phyloP scores from a whole-genome alignment of 179 eudicot genomes.

The Pouteria campechiana region DNA sequence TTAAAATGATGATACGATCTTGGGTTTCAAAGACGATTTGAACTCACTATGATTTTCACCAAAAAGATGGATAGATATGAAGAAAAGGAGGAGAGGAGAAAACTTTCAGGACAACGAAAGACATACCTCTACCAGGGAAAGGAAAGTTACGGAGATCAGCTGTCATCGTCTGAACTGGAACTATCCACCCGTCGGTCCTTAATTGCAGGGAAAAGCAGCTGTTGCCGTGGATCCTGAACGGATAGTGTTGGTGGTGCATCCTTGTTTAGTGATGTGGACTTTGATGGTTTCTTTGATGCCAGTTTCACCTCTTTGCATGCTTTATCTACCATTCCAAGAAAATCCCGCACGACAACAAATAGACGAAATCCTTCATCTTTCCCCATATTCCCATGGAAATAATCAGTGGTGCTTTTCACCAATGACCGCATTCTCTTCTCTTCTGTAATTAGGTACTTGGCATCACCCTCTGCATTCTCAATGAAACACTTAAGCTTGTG shows the following conservation, averaged over 20 bases:
- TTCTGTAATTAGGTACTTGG: constrained; percentile 42
- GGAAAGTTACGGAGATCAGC: no score
- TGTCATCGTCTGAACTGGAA: constrained; percentile 57
- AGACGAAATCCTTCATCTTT: constrained; percentile 72
- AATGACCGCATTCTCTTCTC: constrained; percentile 66
- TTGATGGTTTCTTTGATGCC: constrained; percentile 23
- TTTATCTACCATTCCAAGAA: constrained; percentile 50
- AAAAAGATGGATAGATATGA: no score
- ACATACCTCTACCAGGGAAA: no score
- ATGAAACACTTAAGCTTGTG: constrained; percentile 41
- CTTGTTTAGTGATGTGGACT: constrained; percentile 20
- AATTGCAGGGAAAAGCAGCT: constrained; percentile 63
- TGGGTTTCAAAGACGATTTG: no score
- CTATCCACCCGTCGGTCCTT: constrained; percentile 37
- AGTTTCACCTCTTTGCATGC: constrained; percentile 59
- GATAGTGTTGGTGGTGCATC: constrained; percentile 8
- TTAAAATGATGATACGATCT: no score
- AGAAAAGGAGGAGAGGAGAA: no score
- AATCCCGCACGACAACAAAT: constrained; percentile 65
- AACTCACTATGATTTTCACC: no score
- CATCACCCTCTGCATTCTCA: constrained; percentile 42
- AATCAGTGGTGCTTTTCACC: constrained; percentile 57
- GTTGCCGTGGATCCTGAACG: constrained; percentile 38
- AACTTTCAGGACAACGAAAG: no score
- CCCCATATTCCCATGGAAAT: constrained; percentile 68